Evolutionary conservation across 495 filamentous ascomycete species (phyloP).

Genomic region (Elasticomyces elasticus): DNA sequence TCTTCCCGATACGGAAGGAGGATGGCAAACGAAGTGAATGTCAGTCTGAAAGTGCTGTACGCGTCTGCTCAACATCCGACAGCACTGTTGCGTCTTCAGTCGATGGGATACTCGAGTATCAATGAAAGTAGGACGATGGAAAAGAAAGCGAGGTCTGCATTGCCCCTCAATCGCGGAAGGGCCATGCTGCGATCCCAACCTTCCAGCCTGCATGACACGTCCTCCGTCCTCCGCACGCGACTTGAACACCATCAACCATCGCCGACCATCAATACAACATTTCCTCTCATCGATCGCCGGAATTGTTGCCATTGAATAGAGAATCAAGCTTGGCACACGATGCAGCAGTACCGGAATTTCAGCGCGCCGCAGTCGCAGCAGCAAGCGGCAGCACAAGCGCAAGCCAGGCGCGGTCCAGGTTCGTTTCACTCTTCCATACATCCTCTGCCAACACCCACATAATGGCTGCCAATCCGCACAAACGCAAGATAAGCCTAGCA

Average conservation of each 20-base stretch:
- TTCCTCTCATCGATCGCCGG: no score
- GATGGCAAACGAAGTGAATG: neutral
- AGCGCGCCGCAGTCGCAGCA: conserved; percentile 6
- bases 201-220: conserved; percentile 7
- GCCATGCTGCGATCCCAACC: no score
- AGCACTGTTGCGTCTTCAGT: neutral
- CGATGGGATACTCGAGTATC: neutral
- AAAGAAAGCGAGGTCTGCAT: neutral
- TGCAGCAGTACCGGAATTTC: conserved; percentile 33
- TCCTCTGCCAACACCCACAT: no score
- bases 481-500: conserved; percentile 31
- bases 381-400: conserved; percentile 14
- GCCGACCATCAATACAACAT: neutral
- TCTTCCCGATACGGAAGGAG: neutral
- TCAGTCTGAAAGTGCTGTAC: neutral
- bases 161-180: conserved; percentile 1
- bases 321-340: conserved; percentile 13
- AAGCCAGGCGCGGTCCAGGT: conserved; percentile 27
- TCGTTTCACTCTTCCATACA: neutral
- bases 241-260: no score
- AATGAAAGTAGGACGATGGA: neutral
- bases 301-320: no score
- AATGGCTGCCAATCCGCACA: no score
- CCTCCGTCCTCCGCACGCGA: neutral
- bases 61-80: neutral